Evolutionary conservation across 2,329 filamentous ascomycete genomes (phyloP), one percentile per base, ranked within the genome.

Genomic region (Calonectria pseudoturangicola): DNA sequence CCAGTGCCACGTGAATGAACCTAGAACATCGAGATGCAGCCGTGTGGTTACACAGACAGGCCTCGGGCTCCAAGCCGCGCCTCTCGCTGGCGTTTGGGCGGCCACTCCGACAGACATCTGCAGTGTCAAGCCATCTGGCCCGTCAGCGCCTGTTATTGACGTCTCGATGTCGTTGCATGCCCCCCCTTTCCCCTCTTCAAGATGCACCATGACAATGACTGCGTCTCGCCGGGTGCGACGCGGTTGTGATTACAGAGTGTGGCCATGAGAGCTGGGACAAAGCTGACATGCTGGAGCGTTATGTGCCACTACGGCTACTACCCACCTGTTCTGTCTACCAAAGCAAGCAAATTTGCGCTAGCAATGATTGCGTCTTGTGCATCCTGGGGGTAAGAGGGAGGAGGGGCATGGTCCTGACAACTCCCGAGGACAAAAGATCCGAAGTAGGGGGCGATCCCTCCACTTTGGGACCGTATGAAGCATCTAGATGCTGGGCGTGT

Each of bases 341-440:
- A 43, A 47, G 54, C 60, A 33, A 69, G 48, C 45, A 56, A 18
- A 25, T 67, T 30, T 18, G 25, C 66, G 58, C 66, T 63, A 64
- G 58, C 56, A 63, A 36, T 54, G 66, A 62, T 56, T 69, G 66
- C 66, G 36, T 63, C 36, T 69, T 63, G 66, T 43, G 36, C 21
- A 27, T 41, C 54, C 21, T 41, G 56, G 56, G 30, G 28, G 60
- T 25, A 66, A 27, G 48, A 47, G 25, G 58, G 36, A 30, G 58
- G 36, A 56, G 54, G 51, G 47, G 62, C 63, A 66, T 54, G 65
- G 70, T 66, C 63, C 50, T 70, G 47, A 62, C 60, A 70, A 70
- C 62, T 73, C 70, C 70, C 70, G 67, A 73, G 33, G 60, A 72
- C 69, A 72, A 74, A 74, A 72, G 69, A 69, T 74, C 72, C 70